These are phyloP conservation scores for Fusarium palustre DNA, from an alignment of 2,329 filamentous ascomycete genomes.

Conservation along the genomic window DNA sequence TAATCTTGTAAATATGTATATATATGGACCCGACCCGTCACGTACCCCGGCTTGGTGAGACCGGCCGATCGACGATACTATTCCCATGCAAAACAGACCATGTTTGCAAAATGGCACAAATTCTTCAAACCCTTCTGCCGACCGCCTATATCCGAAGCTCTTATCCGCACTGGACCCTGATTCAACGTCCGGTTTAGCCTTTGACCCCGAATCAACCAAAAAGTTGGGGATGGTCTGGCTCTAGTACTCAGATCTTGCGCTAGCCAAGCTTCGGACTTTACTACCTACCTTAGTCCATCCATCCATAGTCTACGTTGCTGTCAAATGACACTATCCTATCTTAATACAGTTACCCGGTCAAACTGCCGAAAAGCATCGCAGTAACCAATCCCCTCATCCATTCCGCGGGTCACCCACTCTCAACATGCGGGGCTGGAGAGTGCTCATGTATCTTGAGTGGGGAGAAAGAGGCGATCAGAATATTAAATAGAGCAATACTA, in stretches of 20 bases:
- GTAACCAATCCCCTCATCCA: constrained; percentile 29
- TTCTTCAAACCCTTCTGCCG: neutral
- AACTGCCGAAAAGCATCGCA: constrained; percentile 31
- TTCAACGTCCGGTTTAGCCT: neutral
- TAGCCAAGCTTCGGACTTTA: constrained; percentile 17
- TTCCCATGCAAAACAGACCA: neutral
- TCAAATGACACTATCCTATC: constrained; percentile 13
- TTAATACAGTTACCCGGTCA: constrained; percentile 27
- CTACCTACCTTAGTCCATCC: constrained; percentile 8
- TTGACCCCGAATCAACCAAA: neutral
- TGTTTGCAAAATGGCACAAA: neutral
- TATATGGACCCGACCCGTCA: neutral
- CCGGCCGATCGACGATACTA: neutral
- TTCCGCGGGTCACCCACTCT: constrained; percentile 25
- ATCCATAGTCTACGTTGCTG: constrained; percentile 5
- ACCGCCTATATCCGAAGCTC: neutral
- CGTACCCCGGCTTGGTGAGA: neutral
- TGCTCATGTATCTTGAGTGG: constrained; percentile 11
- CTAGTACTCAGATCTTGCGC: constrained; percentile 8
- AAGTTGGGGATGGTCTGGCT: neutral
- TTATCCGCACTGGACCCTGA: neutral
- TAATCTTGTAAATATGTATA: neutral
- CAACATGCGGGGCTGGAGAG: constrained; percentile 32
- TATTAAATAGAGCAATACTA: constrained; percentile 4
- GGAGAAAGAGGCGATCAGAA: constrained; percentile 14